A percentile compares a stretch with the other conserved stretches of the same genome.
These are phyloP conservation scores for Aspergillus leporis DNA, from an alignment of 495 filamentous ascomycete genomes.

Conservation along the genomic window DNA sequence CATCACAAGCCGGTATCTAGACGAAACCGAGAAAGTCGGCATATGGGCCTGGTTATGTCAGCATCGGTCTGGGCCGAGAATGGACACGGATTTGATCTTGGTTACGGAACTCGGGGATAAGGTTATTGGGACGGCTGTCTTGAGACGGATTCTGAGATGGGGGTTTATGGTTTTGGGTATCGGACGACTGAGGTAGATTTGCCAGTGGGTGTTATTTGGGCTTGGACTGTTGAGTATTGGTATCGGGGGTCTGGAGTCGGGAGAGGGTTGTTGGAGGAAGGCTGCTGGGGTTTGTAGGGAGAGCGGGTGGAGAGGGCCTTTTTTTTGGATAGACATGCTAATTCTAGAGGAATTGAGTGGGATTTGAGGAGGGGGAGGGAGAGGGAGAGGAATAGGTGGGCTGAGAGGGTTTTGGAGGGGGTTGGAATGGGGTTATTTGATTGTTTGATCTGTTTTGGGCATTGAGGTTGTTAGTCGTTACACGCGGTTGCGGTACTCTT, in stretches of 20 bases:
- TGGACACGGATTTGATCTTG: conserved; percentile 39
- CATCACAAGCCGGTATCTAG: conserved; percentile 48
- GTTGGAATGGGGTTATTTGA: too few relatives aligned
- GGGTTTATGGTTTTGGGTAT: conserved; percentile 29
- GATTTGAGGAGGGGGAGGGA: background rate
- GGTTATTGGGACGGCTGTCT: conserved; percentile 56
- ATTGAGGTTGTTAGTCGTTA: too few relatives aligned
- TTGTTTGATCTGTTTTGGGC: background rate
- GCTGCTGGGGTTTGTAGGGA: conserved; percentile 58
- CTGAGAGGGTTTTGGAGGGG: conserved; percentile 44
- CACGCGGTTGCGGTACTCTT: too few relatives aligned
- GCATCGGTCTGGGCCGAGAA: conserved; percentile 1
- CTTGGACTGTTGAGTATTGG: conserved; percentile 69
- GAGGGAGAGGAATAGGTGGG: conserved; percentile 53
- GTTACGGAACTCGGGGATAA: conserved; percentile 56
- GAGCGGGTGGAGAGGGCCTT: conserved; percentile 53
- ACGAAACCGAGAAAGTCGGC: conserved; percentile 52
- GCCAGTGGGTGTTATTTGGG: conserved; percentile 54
- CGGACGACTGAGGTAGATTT: too few relatives aligned
- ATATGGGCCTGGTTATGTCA: conserved; percentile 45
- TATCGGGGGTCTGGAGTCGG: conserved; percentile 73
- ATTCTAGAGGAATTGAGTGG: conserved; percentile 52
- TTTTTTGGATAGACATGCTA: conserved; percentile 69
- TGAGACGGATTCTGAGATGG: conserved; percentile 43
- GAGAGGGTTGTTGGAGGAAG: conserved; percentile 62